A percentile compares a stretch with the other conserved stretches of the same genome.
These are phyloP conservation scores for Nyssa sinensis DNA, from an alignment of 148 eudicot genomes.

Conservation along the genomic window DNA sequence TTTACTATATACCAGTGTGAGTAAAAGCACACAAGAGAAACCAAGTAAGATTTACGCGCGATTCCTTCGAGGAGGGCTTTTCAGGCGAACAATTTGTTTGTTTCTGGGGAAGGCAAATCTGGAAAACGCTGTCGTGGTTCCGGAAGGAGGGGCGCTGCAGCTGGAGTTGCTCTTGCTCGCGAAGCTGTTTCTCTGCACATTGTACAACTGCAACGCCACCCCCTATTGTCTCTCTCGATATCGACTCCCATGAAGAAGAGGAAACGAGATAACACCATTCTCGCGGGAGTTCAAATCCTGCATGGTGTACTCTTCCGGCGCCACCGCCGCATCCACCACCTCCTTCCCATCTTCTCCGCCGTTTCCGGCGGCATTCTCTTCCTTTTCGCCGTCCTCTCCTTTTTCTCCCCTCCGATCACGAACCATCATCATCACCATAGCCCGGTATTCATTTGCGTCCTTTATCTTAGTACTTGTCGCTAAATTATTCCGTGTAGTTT, in stretches of 20 bases:
- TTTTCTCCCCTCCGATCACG: constrained; percentile 53
- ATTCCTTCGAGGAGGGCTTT: neutral
- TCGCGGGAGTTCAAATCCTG: constrained; percentile 1
- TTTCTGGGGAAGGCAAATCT: neutral
- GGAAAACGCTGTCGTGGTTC: neutral
- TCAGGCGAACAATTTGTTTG: neutral
- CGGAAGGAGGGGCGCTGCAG: constrained; percentile 10
- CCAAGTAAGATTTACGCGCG: constrained; percentile 17
- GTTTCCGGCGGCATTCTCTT: constrained; percentile 35
- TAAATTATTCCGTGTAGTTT: neutral
- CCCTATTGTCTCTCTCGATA: constrained; percentile 5
- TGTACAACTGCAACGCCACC: constrained; percentile 21
- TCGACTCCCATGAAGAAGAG: constrained; percentile 22
- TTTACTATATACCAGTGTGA: too few species aligned
- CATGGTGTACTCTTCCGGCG: constrained; percentile 20
- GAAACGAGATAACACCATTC: constrained; percentile 9
- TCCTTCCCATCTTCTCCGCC: constrained; percentile 40
- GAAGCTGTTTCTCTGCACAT: neutral
- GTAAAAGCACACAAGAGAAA: neutral
- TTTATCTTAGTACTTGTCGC: neutral
- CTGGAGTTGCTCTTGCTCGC: neutral
- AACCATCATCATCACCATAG: constrained; percentile 25
- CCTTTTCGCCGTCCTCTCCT: constrained; percentile 42
- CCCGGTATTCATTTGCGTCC: constrained; percentile 17
- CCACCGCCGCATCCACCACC: constrained; percentile 24